A percentile compares a stretch with the other conserved stretches of the same genome.
Evolutionary conservation across 1,284 basidiomycete species (phyloP).

Genomic region (Puccinia horiana): DNA sequence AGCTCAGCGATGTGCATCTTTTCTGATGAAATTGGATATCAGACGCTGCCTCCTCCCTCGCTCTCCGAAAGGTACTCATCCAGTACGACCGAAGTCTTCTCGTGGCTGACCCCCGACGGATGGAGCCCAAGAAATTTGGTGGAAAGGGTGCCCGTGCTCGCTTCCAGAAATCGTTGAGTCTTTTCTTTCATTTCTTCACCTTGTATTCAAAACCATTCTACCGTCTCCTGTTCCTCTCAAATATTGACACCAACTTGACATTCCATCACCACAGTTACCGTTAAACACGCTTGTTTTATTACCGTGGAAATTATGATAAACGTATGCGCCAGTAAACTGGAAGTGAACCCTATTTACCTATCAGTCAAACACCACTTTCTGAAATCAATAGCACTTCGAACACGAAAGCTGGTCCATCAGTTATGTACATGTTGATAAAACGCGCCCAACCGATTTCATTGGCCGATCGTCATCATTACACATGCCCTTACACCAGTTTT

Average conservation of each 20-base stretch:
- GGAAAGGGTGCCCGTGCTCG: conserved; percentile 58
- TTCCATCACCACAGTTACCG: background rate
- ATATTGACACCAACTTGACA: background rate
- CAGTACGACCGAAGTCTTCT: conserved; percentile 91
- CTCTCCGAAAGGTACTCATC: conserved; percentile 93
- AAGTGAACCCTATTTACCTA: background rate
- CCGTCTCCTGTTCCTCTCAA: too few relatives aligned
- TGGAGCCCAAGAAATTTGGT: conserved; percentile 91
- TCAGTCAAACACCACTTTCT: background rate
- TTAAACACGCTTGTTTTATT: background rate
- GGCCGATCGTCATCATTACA: background rate
- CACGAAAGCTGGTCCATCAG: background rate
- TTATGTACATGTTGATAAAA: background rate
- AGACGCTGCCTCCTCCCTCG: conserved; percentile 94
- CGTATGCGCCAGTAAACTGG: background rate
- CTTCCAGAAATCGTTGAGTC: conserved; percentile 57
- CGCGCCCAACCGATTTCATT: background rate
- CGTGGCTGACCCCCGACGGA: conserved; percentile 96
- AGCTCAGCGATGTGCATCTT: conserved; percentile 12
- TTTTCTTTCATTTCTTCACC: background rate
- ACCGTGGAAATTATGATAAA: background rate
- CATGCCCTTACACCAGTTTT: background rate
- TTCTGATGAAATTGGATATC: conserved; percentile 64
- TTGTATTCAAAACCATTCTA: background rate
- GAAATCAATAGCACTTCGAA: background rate